Evolutionary conservation across 257 asterid species (phyloP).

Genomic region (Gentiana dahurica): DNA sequence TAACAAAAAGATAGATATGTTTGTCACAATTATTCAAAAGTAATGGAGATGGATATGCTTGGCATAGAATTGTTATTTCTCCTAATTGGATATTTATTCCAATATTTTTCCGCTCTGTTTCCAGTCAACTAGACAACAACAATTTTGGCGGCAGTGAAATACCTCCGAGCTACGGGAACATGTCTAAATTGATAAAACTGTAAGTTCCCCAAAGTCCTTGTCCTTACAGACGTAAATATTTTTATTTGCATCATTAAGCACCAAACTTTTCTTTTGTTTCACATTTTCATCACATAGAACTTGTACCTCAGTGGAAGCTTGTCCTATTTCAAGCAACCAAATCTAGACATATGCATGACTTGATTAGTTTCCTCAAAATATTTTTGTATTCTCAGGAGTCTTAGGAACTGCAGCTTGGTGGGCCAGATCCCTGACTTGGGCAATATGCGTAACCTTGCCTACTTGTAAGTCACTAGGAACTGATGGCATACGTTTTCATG

Average conservation of each 20-base stretch:
- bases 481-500: background rate
- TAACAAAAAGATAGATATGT: too few species aligned
- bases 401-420: conserved; percentile 85
- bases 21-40: too few species aligned
- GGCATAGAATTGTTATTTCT: background rate
- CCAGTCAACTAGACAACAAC: conserved; percentile 90
- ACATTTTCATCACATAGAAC: too few species aligned
- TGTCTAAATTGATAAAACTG: conserved; percentile 64
- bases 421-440: conserved; percentile 83
- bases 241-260: too few species aligned
- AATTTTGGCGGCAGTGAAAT: conserved; percentile 54
- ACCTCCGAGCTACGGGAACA: conserved; percentile 66
- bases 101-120: background rate
- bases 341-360: background rate
- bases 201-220: conserved; percentile 28
- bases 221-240: background rate
- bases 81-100: background rate
- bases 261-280: too few species aligned
- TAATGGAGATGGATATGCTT: background rate
- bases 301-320: background rate
- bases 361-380: background rate
- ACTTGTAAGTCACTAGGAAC: conserved; percentile 46
- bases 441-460: conserved; percentile 48
- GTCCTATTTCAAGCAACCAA: background rate
- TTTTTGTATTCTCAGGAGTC: conserved; percentile 61